A percentile compares a stretch with the other conserved stretches of the same genome.
Conservation (phyloP, 2,329 filamentous ascomycete species). For the Verticillium longisporum region DNA sequence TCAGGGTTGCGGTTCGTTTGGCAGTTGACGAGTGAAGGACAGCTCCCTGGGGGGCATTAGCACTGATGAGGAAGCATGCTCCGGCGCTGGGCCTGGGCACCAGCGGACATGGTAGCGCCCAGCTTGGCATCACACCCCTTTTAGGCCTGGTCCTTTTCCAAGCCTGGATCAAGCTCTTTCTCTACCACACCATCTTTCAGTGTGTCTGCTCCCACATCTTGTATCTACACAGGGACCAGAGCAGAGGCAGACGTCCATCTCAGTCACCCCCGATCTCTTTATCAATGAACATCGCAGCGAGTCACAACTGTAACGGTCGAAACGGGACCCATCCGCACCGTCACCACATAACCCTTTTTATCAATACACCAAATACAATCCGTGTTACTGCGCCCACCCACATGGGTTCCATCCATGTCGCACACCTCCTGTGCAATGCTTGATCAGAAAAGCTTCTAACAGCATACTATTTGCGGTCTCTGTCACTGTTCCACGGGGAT, state of each 20-base stretch:
- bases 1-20: background rate
- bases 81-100: background rate
- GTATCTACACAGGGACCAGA: background rate
- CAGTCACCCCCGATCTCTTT: too few relatives aligned
- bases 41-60: background rate
- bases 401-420: too few relatives aligned
- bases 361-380: too few relatives aligned
- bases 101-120: background rate
- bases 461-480: background rate
- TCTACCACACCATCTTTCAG: background rate
- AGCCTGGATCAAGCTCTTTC: background rate
- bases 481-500: background rate
- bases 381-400: too few relatives aligned
- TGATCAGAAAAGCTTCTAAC: too few relatives aligned
- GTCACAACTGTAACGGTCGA: too few relatives aligned
- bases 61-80: conserved; percentile 10
- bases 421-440: too few relatives aligned
- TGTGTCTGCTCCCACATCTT: background rate
- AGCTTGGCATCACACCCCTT: background rate
- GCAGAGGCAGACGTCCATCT: background rate
- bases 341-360: too few relatives aligned
- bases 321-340: too few relatives aligned
- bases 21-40: background rate
- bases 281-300: too few relatives aligned
- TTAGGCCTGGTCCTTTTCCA: background rate